phyloP scores from a whole-genome alignment of 73 alveolate genomes.

The Paramecium caudatum region DNA sequence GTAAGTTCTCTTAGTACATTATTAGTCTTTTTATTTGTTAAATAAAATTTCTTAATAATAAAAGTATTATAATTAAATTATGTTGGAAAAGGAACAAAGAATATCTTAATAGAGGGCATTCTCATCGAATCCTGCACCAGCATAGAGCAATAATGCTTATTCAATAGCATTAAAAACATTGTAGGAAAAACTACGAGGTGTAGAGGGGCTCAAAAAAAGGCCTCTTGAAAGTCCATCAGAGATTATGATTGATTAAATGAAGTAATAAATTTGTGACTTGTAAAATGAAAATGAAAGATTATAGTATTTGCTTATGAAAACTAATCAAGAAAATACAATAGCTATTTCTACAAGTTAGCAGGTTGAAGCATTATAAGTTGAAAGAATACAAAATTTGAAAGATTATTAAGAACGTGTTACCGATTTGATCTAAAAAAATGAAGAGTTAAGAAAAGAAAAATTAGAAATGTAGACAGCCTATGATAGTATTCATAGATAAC shows the following conservation, averaged over 20 bases:
- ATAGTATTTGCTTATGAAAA: neutral
- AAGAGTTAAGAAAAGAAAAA: constrained; percentile 31
- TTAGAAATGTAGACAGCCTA: neutral
- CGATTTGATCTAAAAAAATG: constrained; percentile 14
- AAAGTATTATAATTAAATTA: too few relatives aligned
- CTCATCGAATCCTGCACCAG: constrained; percentile 28
- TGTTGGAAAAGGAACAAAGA: too few relatives aligned
- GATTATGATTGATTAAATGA: neutral
- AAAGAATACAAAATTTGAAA: constrained; percentile 1
- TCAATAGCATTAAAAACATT: neutral
- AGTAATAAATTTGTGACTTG: neutral
- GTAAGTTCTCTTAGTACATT: too few relatives aligned
- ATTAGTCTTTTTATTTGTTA: too few relatives aligned
- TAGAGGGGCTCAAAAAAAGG: constrained; percentile 19
- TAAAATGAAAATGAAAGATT: constrained; percentile 37
- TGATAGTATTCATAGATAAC: constrained; percentile 4
- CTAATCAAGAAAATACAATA: constrained; percentile 7
- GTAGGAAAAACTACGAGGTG: constrained; percentile 8
- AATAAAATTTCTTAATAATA: too few relatives aligned
- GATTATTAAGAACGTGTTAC: constrained; percentile 38
- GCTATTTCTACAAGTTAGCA: neutral
- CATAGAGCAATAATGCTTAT: neutral
- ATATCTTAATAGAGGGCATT: too few relatives aligned
- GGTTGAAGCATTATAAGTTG: neutral
- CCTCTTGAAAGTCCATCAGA: neutral